Conservation (phyloP, 2,329 filamentous ascomycete species). For the Xylariaceae sp. region DNA sequence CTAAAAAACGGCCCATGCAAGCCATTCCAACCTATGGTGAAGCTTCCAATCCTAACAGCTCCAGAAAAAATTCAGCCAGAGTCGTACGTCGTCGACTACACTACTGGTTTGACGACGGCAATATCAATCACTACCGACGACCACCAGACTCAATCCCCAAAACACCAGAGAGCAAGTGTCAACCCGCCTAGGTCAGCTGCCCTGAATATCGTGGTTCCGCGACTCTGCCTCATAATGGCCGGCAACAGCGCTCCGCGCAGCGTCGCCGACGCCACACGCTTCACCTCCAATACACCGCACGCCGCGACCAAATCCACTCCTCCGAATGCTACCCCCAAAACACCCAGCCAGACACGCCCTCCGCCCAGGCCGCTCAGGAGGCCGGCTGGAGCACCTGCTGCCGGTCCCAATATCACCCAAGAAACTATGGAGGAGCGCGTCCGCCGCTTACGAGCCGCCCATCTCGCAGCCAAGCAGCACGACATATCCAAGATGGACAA, state of each 20-base stretch:
- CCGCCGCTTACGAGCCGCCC: slow-evolving; percentile 62
- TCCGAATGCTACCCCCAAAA: slow-evolving; percentile 13
- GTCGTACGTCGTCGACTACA: too few relatives aligned
- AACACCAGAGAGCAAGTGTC: too few relatives aligned
- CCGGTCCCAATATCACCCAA: slow-evolving; percentile 31
- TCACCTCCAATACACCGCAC: slow-evolving; percentile 67
- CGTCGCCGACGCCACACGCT: slow-evolving; percentile 76
- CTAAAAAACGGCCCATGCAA: too few relatives aligned
- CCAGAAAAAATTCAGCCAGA: too few relatives aligned
- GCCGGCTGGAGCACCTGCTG: slow-evolving; percentile 26
- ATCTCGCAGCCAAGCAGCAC: slow-evolving; percentile 61
- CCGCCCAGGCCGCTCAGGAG: slow-evolving; percentile 5
- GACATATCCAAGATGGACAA: slow-evolving; percentile 51
- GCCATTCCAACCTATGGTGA: too few relatives aligned
- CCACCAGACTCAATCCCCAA: too few relatives aligned
- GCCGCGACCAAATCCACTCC: slow-evolving; percentile 58
- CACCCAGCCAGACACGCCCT: slow-evolving; percentile 11
- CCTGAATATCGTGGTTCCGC: too few relatives aligned
- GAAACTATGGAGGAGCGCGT: slow-evolving; percentile 70
- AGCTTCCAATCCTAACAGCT: too few relatives aligned
- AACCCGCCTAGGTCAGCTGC: too few relatives aligned
- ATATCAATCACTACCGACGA: too few relatives aligned
- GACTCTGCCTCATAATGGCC: slow-evolving; percentile 5
- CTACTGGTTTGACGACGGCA: too few relatives aligned
- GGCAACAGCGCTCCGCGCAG: slow-evolving; percentile 51